These are phyloP conservation scores for Hypsizygus marmoreus DNA, from an alignment of 768 basidiomycete genomes.

Conservation along the genomic window DNA sequence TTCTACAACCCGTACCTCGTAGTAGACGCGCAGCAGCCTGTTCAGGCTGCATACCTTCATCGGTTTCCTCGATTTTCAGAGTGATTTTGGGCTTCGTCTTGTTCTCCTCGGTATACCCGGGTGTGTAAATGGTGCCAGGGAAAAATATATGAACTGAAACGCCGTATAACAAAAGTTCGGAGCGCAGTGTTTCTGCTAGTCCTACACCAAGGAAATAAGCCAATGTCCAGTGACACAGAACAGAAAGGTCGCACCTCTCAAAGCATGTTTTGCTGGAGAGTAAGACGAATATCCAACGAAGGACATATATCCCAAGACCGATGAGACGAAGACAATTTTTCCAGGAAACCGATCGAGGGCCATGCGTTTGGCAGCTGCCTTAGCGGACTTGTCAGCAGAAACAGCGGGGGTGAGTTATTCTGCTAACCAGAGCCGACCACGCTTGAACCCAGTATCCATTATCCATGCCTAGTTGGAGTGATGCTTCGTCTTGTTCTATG, in stretches of 20 bases:
- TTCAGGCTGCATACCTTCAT: constrained; percentile 65
- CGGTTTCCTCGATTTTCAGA: constrained; percentile 75
- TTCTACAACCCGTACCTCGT: constrained; percentile 42
- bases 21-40: constrained; percentile 60
- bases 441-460: constrained; percentile 54
- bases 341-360: constrained; percentile 54
- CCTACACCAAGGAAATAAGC: constrained; percentile 41
- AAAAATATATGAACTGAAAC: constrained; percentile 83
- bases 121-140: constrained; percentile 78
- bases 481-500: constrained; percentile 64
- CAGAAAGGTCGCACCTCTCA: constrained; percentile 60
- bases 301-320: constrained; percentile 75
- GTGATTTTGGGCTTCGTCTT: constrained; percentile 77
- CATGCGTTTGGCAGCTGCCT: constrained; percentile 75
- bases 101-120: constrained; percentile 78
- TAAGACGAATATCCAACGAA: constrained; percentile 82
- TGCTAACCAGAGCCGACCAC: constrained; percentile 55
- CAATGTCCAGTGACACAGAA: constrained; percentile 3
- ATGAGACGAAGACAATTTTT: constrained; percentile 79
- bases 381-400: constrained; percentile 38
- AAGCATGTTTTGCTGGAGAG: constrained; percentile 82
- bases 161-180: constrained; percentile 77
- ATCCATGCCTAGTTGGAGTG: constrained; percentile 50
- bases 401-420: constrained; percentile 46
- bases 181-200: constrained; percentile 83